phyloP scores from a whole-genome alignment of 73 alveolate species.

The Effrenium voratum region DNA sequence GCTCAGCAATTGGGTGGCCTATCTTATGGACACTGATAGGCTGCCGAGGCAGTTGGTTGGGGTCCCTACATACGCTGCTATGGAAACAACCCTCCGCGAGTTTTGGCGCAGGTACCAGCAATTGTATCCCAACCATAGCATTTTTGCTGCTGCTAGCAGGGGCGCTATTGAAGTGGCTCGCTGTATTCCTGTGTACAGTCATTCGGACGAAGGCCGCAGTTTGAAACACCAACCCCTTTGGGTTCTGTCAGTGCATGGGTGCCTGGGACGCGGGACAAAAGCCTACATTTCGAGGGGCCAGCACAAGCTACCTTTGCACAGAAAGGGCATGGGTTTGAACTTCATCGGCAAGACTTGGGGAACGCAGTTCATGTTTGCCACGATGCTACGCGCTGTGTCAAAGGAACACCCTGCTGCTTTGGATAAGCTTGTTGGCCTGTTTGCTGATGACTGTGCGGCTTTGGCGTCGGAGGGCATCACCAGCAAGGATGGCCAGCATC shows the following conservation, averaged over 20 bases:
- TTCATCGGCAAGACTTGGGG: not conserved
- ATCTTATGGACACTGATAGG: not conserved
- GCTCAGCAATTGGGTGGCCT: not conserved
- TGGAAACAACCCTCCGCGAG: not conserved
- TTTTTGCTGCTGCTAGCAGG: not conserved
- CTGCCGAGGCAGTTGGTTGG: constrained; percentile 25
- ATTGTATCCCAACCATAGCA: not conserved
- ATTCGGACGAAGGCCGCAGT: constrained; percentile 42
- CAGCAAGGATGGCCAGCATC: not conserved
- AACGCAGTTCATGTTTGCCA: not conserved
- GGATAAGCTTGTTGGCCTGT: not conserved
- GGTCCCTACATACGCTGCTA: not conserved
- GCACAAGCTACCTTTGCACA: not conserved
- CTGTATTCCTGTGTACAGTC: not conserved
- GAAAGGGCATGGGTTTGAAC: constrained; percentile 29
- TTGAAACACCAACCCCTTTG: not conserved
- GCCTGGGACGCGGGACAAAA: not conserved
- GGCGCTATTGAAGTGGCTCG: not conserved
- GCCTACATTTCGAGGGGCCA: not conserved
- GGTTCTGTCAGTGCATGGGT: not conserved
- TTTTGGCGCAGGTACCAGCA: not conserved
- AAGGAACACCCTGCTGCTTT: not conserved
- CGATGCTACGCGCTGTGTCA: not conserved
- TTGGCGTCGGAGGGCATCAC: not conserved
- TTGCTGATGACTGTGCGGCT: not conserved